These are phyloP conservation scores for Diplodia intermedia DNA, from an alignment of 2,329 filamentous ascomycete genomes.

Conservation along the genomic window DNA sequence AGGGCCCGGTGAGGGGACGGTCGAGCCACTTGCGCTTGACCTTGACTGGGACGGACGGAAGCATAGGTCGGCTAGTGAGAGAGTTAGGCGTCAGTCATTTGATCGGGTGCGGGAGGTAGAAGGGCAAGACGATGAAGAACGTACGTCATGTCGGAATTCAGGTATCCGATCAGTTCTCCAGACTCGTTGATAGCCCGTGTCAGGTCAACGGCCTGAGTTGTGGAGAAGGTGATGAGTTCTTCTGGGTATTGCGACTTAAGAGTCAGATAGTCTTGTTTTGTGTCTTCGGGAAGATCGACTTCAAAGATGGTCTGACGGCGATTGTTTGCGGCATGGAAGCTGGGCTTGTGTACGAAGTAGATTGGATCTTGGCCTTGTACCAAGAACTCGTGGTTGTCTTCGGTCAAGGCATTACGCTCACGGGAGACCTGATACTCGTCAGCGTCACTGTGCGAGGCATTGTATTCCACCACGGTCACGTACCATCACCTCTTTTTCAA, in stretches of 20 bases:
- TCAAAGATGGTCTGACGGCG: conserved; percentile 51
- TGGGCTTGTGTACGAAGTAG: conserved; percentile 48
- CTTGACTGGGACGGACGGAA: conserved; percentile 43
- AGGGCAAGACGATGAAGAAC: neutral
- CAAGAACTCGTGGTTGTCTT: conserved; percentile 49
- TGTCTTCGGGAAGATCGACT: conserved; percentile 38
- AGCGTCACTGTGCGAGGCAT: neutral
- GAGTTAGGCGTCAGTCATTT: neutral
- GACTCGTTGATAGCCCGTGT: conserved; percentile 35
- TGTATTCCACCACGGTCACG: neutral
- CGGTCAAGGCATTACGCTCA: conserved; percentile 47
- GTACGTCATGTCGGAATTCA: conserved; percentile 12
- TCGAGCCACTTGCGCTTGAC: conserved; percentile 36
- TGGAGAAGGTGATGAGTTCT: conserved; percentile 42
- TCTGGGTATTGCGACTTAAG: conserved; percentile 40
- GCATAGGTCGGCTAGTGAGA: conserved; percentile 1
- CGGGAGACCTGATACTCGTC: conserved; percentile 33
- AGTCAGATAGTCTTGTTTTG: conserved; percentile 37
- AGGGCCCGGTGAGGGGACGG: conserved; percentile 48
- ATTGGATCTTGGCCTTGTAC: conserved; percentile 47
- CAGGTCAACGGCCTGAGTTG: conserved; percentile 39
- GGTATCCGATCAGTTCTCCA: neutral
- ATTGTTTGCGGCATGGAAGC: conserved; percentile 53
- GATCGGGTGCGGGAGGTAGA: neutral
- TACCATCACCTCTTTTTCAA: conserved; percentile 39